Evolutionary conservation across 1,139 yeast genomes (phyloP), one percentile per base, ranked within the genome.

Genomic region (Candida labiduridarum): DNA sequence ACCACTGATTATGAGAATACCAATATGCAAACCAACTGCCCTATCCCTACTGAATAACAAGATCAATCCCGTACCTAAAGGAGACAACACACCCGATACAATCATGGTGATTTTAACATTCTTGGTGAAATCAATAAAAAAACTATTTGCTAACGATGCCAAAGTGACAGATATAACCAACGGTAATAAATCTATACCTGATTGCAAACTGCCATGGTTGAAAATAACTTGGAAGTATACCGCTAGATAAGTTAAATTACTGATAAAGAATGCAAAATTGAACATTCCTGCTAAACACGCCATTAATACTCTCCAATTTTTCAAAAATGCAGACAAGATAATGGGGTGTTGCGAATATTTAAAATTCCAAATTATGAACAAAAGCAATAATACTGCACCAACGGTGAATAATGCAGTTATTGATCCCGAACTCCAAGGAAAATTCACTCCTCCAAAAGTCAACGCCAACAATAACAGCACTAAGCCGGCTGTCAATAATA

Each of bases 161-260:
- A 83, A 40, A 4, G 85, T 75, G 4, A 83, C 78, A 1, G 85
- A 66, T 31, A 85, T 62, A 42, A 84, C 74, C 56, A 76, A 57
- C 1, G 89, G 86, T 30, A 85, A 64, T 55, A 83, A 62, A 55
- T 79, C 79, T 40, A 84, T 67, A 35, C 90, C 89, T 0, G 89
- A 80, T 52, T 74, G 71, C 70, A 81, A 76, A 1, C 89, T 80
- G 18, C 71, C 58, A 22, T 74, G 76, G 48, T 72, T 68, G 51
- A 69, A 69, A 29, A 79, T 74, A 15, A 82, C 79, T 63, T 84
- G 88, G 64, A 83, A 83, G 59, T 79, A 83, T 19, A 82, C 70
- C 5, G 86, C 74, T 44, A 82, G 61, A 57, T 75, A 83, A 16
- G 78, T 72, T 18, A 73, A 59, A 16, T 63, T 55, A 9, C 74